phyloP scores from a whole-genome alignment of 768 basidiomycete species.

The Hirschioporus abietinus region DNA sequence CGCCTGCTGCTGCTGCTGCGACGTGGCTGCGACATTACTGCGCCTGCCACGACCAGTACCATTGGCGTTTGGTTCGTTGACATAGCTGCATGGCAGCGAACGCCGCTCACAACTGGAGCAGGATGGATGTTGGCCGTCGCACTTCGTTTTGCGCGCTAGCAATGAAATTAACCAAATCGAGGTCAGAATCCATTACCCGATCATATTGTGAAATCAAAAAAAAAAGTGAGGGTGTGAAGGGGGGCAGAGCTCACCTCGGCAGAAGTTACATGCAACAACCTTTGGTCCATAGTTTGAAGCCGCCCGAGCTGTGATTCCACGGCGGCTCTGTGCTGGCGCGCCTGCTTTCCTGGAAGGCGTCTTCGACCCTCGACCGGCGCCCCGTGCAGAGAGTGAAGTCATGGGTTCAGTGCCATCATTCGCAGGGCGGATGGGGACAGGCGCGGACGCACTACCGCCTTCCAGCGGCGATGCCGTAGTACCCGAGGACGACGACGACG shows the following conservation, averaged over 20 bases:
- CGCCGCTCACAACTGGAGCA: constrained; percentile 81
- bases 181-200: constrained; percentile 7
- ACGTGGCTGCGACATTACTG: constrained; percentile 14
- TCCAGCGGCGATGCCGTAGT: background rate
- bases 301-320: constrained; percentile 56
- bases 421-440: constrained; percentile 12
- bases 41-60: constrained; percentile 17
- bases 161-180: no score
- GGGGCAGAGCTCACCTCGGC: constrained; percentile 57
- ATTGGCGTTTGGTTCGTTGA: constrained; percentile 49
- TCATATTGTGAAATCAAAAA: background rate
- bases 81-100: constrained; percentile 73
- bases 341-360: background rate
- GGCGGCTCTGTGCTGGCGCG: background rate
- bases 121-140: constrained; percentile 80
- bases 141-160: constrained; percentile 82
- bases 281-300: constrained; percentile 71
- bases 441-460: constrained; percentile 13
- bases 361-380: background rate
- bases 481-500: constrained; percentile 8
- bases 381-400: background rate
- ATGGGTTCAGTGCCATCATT: constrained; percentile 33
- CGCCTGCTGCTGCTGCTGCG: background rate
- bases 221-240: constrained; percentile 1
- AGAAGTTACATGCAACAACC: constrained; percentile 86